phyloP scores from a whole-genome alignment of 2,329 filamentous ascomycete genomes.

The Talaromyces atroroseus region DNA sequence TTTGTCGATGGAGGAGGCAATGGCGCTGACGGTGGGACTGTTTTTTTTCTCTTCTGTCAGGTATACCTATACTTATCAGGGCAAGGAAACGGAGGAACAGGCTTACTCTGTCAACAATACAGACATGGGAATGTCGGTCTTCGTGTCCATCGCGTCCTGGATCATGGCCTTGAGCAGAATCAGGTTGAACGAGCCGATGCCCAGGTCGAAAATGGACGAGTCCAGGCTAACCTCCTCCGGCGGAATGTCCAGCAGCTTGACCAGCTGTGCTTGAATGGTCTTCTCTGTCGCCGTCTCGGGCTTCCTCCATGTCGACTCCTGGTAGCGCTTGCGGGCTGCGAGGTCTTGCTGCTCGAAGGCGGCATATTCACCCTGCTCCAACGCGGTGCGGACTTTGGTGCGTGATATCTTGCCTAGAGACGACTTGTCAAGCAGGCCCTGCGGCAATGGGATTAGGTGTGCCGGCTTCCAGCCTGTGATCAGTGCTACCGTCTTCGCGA shows the following conservation, averaged over 20 bases:
- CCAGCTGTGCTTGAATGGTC: slow-evolving; percentile 34
- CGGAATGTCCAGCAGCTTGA: slow-evolving; percentile 22
- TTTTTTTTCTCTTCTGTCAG: too few relatives aligned
- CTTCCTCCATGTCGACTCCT: not conserved
- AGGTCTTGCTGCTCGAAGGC: not conserved
- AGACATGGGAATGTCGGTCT: not conserved
- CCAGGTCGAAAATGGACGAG: slow-evolving; percentile 27
- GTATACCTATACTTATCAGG: not conserved
- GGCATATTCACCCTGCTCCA: not conserved
- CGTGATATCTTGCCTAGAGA: slow-evolving; percentile 39
- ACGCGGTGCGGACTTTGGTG: slow-evolving; percentile 5
- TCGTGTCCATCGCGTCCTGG: not conserved
- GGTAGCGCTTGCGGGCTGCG: slow-evolving; percentile 2
- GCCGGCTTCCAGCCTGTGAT: slow-evolving; percentile 20
- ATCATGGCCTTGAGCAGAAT: slow-evolving; percentile 1
- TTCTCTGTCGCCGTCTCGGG: not conserved
- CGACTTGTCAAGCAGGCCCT: slow-evolving; percentile 26
- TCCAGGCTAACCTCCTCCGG: slow-evolving; percentile 15
- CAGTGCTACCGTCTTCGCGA: slow-evolving; percentile 19
- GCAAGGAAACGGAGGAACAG: too few relatives aligned
- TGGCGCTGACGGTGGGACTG: slow-evolving; percentile 18
- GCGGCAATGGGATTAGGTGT: slow-evolving; percentile 23
- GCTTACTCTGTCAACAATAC: not conserved
- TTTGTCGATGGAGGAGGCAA: slow-evolving; percentile 4
- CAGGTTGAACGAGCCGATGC: slow-evolving; percentile 32